Evolutionary conservation across 495 filamentous ascomycete genomes (phyloP).

Genomic region (Aspergillus bridgeri): DNA sequence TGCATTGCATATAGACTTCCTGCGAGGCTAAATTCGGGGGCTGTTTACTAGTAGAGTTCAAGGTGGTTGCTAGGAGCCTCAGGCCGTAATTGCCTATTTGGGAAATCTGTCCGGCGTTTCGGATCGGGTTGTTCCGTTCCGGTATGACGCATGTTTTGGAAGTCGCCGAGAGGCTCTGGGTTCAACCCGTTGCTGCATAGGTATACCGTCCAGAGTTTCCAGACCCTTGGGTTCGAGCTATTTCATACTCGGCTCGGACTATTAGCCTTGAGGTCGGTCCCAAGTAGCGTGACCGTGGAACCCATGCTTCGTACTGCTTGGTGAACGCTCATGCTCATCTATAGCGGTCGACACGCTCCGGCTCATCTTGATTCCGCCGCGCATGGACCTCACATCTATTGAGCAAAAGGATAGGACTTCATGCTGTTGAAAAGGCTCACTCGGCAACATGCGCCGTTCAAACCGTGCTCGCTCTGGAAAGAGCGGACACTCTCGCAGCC

Average conservation of each 20-base stretch:
- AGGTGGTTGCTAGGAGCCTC: too few species aligned
- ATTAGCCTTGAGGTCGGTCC: too few species aligned
- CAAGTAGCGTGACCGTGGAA: too few species aligned
- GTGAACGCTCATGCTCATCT: too few species aligned
- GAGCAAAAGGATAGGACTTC: neutral
- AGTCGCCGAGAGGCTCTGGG: neutral
- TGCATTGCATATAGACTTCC: too few species aligned
- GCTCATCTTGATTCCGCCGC: neutral
- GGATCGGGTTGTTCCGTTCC: neutral
- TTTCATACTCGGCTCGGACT: too few species aligned
- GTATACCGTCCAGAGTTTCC: too few species aligned
- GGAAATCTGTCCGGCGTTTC: neutral
- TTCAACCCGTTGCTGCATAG: neutral
- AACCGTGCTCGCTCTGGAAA: constrained; percentile 1
- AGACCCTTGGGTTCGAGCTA: neutral
- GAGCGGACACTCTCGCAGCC: constrained; percentile 14
- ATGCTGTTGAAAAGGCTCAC: neutral
- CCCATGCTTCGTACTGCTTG: too few species aligned
- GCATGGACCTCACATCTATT: neutral
- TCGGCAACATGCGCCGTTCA: constrained; percentile 4
- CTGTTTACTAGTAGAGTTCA: too few species aligned
- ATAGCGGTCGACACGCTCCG: too few species aligned
- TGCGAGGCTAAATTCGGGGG: too few species aligned
- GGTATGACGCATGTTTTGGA: constrained; percentile 2
- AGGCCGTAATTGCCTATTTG: neutral